Conservation (phyloP, 1,284 basidiomycete genomes). For the Moesziomyces sp. region DNA sequence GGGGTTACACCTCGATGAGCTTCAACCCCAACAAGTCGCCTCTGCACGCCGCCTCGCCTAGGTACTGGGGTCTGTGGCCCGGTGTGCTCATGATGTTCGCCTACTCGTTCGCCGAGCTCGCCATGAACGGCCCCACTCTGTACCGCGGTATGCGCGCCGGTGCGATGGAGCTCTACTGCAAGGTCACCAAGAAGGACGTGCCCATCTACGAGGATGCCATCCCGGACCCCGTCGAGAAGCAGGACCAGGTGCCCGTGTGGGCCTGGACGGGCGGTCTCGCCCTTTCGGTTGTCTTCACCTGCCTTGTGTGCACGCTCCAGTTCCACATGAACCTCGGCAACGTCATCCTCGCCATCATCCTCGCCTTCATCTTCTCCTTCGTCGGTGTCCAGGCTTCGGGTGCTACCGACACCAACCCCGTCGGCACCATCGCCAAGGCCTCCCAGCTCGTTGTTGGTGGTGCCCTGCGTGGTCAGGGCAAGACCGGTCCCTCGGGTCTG, state of each 20-base stretch:
- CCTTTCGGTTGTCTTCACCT: conserved; percentile 72
- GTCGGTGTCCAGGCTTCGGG: conserved; percentile 73
- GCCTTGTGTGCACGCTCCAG: conserved; percentile 70
- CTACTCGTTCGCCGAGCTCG: conserved; percentile 66
- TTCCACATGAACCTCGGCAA: conserved; percentile 64
- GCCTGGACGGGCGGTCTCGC: conserved; percentile 74
- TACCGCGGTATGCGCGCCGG: conserved; percentile 59
- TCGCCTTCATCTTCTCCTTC: conserved; percentile 77
- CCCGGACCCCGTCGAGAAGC: conserved; percentile 53
- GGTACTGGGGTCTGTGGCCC: conserved; percentile 79
- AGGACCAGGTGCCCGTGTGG: conserved; percentile 73
- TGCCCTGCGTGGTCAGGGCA: conserved; percentile 63
- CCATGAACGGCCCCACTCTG: conserved; percentile 63
- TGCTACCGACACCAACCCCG: conserved; percentile 62
- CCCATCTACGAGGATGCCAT: conserved; percentile 42
- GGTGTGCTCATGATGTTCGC: conserved; percentile 72
- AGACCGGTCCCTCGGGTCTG: conserved; percentile 71
- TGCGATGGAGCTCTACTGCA: conserved; percentile 37
- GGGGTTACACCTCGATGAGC: conserved; percentile 42
- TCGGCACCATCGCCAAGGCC: conserved; percentile 57
- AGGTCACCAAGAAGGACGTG: conserved; percentile 39
- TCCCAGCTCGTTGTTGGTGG: conserved; percentile 62
- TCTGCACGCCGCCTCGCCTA: conserved; percentile 72
- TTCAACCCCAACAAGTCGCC: conserved; percentile 45
- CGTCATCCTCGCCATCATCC: conserved; percentile 70